Percentiles rank a stretch among this genome's conserved stretches.
phyloP scores from a whole-genome alignment of 805 yeast genomes.

The Candida loeiensis region DNA sequence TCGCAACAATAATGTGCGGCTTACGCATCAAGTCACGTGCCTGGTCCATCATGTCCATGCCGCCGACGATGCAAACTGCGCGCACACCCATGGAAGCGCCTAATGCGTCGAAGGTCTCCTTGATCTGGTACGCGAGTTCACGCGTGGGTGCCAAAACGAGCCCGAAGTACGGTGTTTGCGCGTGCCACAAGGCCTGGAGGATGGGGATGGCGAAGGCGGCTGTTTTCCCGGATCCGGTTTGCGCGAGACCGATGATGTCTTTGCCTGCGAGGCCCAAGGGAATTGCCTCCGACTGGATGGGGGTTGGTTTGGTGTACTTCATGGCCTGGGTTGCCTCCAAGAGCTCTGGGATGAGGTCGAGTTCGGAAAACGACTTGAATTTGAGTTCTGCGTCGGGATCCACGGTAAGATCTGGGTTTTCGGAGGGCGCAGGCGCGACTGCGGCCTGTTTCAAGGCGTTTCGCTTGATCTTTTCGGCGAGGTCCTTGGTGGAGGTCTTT shows the following conservation, averaged over 20 bases:
- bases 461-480: constrained; percentile 51
- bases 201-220: constrained; percentile 98
- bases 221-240: constrained; percentile 97
- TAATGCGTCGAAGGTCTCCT: constrained; percentile 91
- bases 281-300: constrained; percentile 87
- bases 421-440: neutral
- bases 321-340: constrained; percentile 73
- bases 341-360: constrained; percentile 72
- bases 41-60: constrained; percentile 98
- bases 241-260: constrained; percentile 94
- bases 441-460: constrained; percentile 8
- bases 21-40: constrained; percentile 89
- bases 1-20: constrained; percentile 93
- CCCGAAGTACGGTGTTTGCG: constrained; percentile 83
- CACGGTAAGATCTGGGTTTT: constrained; percentile 8
- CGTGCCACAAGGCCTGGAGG: constrained; percentile 84
- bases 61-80: constrained; percentile 88
- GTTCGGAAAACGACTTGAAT: constrained; percentile 32
- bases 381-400: constrained; percentile 9
- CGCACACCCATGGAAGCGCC: constrained; percentile 93
- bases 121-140: constrained; percentile 82
- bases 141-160: constrained; percentile 85
- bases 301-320: constrained; percentile 81
- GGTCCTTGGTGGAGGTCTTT: constrained; percentile 36
- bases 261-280: constrained; percentile 89